Conservation (phyloP, 2,329 filamentous ascomycete species). For the Xylaria sp. region DNA sequence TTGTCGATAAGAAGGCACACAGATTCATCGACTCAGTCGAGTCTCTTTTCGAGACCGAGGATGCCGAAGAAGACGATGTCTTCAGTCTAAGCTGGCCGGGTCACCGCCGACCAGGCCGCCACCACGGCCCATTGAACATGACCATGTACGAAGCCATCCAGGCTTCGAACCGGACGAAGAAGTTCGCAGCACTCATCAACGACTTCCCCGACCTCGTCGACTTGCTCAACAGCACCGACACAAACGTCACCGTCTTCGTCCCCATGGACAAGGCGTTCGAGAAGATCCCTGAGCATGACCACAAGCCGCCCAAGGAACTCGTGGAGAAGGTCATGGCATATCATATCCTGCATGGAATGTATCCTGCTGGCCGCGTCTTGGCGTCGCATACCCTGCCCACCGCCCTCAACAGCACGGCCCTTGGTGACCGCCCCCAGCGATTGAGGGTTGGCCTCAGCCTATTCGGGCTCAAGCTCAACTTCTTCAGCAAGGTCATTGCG, state of each 20-base stretch:
- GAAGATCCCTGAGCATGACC: conserved; percentile 59
- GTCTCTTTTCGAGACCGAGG: conserved; percentile 32
- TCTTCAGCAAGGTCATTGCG: conserved; percentile 76
- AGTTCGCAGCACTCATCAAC: conserved; percentile 79
- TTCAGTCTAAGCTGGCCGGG: conserved; percentile 23
- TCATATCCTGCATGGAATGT: conserved; percentile 76
- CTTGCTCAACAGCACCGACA: conserved; percentile 76
- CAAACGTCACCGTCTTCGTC: conserved; percentile 84
- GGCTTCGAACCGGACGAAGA: conserved; percentile 79
- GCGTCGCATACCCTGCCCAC: conserved; percentile 80
- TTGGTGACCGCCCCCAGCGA: conserved; percentile 77
- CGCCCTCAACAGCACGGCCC: conserved; percentile 64
- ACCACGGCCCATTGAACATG: conserved; percentile 59
- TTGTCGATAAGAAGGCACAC: conserved; percentile 29
- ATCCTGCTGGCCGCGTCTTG: conserved; percentile 74
- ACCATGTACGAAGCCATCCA: conserved; percentile 85
- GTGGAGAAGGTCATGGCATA: conserved; percentile 78
- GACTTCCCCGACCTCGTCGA: conserved; percentile 77
- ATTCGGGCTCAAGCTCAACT: conserved; percentile 77
- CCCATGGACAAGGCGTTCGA: conserved; percentile 82
- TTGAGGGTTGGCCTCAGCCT: conserved; percentile 73
- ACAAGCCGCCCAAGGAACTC: conserved; percentile 75
- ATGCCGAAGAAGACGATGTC: conserved; percentile 38
- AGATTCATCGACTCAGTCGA: conserved; percentile 36
- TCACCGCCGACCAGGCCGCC: conserved; percentile 14